Base-by-base conservation (phyloP, 2,329 filamentous ascomycete species). In the Phialemoniopsis sp. region DNA sequence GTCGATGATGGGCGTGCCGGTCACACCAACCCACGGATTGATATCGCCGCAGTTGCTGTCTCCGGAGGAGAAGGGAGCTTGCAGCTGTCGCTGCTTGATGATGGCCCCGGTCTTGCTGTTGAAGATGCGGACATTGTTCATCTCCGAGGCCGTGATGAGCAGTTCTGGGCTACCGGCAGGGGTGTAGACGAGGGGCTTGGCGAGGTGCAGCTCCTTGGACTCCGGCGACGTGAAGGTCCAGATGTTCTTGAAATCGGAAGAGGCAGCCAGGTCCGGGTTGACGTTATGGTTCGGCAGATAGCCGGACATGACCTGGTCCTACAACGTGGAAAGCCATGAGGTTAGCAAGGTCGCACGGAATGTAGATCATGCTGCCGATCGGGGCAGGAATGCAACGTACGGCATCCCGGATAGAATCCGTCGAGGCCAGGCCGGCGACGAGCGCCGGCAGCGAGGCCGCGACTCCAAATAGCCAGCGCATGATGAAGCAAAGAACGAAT, bases 141-240 rank as follows among this genome's bases (percentile, higher is more conserved):
- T 56, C 6, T 57, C 55, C 9, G 62, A 67, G 12, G 62, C 63
- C 8, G 59, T 46, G 41, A 67, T 63, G 30, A 66, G 50, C 10
- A 64, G 37, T 34, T 68, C 63, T 13, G n/a, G 14, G 7, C 54
- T 45, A 14, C 57, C 59, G 12, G 51, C 47, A 7, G 67, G 66
- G 2, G 66, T 70, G 39, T 65, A 68, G 0, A 67, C 55, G 9
- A 71, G 47, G 7, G 67, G 67, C 44, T 67, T 67, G 30, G 66
- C 66, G 41, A 60, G 64, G 44, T 66, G 69, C 44, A 43, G 45
- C 46, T 58, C 57, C 14, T 54, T 47, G 17, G 38, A 44, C 14
- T 47, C 48, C 21, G 21, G 21, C 42, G 54, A 58, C n/a, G 44
- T 46, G 47, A 49, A 48, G 48, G 58, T 54, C 59, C 66, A 53